phyloP scores from a whole-genome alignment of 148 eudicot genomes.

The Rhododendron ferrugineum region DNA sequence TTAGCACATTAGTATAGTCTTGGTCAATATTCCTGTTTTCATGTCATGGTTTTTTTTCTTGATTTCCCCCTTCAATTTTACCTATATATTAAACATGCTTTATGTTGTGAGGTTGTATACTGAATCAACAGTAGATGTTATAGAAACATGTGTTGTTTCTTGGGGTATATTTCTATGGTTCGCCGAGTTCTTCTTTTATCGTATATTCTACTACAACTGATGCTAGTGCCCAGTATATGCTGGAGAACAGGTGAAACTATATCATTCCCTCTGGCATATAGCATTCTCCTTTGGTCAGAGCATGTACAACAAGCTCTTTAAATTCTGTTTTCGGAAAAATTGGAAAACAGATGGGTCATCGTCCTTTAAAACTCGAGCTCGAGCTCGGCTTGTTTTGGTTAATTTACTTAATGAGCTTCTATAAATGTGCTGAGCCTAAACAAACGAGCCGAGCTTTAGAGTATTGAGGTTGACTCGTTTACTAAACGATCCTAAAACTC shows the following conservation, averaged over 20 bases:
- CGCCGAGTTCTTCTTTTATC: background rate
- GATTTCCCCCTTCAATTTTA: background rate
- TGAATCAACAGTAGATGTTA: background rate
- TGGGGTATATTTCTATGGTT: background rate
- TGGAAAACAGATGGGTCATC: background rate
- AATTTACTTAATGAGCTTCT: background rate
- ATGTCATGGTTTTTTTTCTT: background rate
- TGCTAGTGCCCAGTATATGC: background rate
- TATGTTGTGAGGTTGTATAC: background rate
- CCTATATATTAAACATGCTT: background rate
- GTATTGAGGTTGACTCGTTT: background rate
- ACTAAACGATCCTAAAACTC: background rate
- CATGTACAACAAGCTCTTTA: background rate
- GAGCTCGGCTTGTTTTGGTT: background rate
- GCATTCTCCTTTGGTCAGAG: background rate
- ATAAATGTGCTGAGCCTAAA: background rate
- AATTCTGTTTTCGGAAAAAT: too few species aligned
- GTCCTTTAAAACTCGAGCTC: too few species aligned
- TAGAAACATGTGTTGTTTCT: background rate
- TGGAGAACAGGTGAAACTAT: background rate
- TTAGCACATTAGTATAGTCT: background rate
- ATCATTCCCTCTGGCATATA: background rate
- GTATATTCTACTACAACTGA: background rate
- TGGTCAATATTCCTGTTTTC: slow-evolving; percentile 2
- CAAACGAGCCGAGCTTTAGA: background rate